phyloP scores from a whole-genome alignment of 148 eudicot species.

The Rhododendron simsii region DNA sequence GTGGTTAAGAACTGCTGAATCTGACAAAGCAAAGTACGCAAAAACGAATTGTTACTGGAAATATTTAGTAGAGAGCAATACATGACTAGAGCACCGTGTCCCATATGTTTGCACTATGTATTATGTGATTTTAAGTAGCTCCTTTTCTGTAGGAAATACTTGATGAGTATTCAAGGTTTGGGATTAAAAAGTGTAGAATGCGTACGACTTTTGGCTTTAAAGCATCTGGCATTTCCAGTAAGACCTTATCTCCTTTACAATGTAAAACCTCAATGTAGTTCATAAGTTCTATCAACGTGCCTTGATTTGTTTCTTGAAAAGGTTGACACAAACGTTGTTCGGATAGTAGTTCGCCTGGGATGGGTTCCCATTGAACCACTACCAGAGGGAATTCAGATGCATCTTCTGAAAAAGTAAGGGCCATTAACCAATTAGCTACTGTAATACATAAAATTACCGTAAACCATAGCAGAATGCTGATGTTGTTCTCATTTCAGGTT shows the following conservation, averaged over 20 bases:
- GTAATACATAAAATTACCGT: neutral
- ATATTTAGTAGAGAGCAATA: neutral
- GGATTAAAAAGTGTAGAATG: conserved; percentile 34
- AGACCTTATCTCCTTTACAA: conserved; percentile 7
- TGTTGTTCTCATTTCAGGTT: conserved; percentile 34
- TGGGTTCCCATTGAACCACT: conserved; percentile 82
- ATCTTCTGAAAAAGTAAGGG: conserved; percentile 56
- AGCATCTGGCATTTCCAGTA: conserved; percentile 82
- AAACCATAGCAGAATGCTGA: conserved; percentile 1
- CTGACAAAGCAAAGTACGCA: conserved; percentile 61
- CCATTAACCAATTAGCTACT: neutral
- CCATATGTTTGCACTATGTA: neutral
- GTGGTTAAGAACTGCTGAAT: conserved; percentile 71
- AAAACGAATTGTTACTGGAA: neutral
- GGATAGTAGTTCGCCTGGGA: conserved; percentile 70
- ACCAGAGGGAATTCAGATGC: conserved; percentile 50
- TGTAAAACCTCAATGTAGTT: neutral
- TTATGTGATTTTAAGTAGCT: neutral
- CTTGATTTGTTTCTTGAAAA: conserved; percentile 11
- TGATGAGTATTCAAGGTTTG: conserved; percentile 66
- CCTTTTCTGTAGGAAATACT: conserved; percentile 50
- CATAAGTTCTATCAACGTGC: neutral
- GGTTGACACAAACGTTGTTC: conserved; percentile 83
- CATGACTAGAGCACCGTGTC: neutral
- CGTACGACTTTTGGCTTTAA: conserved; percentile 62